phyloP scores from a whole-genome alignment of 768 basidiomycete species.

The Pisolithus marmoratus region DNA sequence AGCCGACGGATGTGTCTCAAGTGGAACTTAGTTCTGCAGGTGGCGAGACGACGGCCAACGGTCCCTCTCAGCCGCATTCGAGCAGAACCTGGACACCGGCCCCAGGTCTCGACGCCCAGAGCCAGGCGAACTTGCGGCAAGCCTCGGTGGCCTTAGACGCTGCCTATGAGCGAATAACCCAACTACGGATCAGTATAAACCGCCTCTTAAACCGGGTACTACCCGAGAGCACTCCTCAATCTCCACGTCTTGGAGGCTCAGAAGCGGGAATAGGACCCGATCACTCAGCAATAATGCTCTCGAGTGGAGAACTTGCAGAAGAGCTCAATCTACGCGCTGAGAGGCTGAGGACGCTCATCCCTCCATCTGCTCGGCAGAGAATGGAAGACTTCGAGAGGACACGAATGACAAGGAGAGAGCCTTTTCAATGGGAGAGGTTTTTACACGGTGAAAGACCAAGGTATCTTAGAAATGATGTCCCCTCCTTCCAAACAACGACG shows the following conservation, averaged over 20 bases:
- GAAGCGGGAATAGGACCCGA: conserved; percentile 24
- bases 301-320: conserved; percentile 16
- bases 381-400: conserved; percentile 26
- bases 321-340: conserved; percentile 25
- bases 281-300: conserved; percentile 27
- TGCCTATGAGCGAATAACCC: conserved; percentile 49
- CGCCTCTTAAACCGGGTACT: conserved; percentile 36
- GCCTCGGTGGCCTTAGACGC: conserved; percentile 51
- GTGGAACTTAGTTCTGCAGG: conserved; percentile 11
- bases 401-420: conserved; percentile 12
- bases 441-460: conserved; percentile 14
- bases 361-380: conserved; percentile 26
- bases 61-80: conserved; percentile 7
- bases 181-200: conserved; percentile 47
- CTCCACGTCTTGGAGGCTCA: conserved; percentile 6
- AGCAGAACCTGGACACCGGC: conserved; percentile 10
- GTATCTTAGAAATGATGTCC: conserved; percentile 11
- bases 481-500: conserved; percentile 1
- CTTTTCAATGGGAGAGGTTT: conserved; percentile 14
- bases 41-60: conserved; percentile 10
- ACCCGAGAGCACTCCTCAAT: conserved; percentile 22
- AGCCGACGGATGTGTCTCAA: neutral
- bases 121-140: conserved; percentile 38
- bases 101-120: conserved; percentile 14
- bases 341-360: conserved; percentile 24